Evolutionary conservation across 768 basidiomycete genomes (phyloP).

Genomic region (Chiua virens): DNA sequence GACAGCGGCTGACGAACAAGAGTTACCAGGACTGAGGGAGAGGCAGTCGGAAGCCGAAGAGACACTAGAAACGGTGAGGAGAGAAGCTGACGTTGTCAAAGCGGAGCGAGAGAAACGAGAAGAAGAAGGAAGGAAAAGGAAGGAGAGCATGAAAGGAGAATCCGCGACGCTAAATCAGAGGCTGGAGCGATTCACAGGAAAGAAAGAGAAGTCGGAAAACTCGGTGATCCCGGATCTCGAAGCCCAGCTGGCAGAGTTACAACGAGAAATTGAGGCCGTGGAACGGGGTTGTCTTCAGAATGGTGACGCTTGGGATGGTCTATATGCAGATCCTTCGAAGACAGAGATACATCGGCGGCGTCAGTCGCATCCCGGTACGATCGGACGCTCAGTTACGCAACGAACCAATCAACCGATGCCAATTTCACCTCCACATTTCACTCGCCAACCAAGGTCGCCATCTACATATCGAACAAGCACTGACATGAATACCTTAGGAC

Average conservation of each 20-base stretch:
- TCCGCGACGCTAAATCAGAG: conserved; percentile 53
- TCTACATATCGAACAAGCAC: conserved; percentile 20
- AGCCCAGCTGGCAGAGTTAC: conserved; percentile 58
- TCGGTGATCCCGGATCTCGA: conserved; percentile 65
- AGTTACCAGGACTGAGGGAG: conserved; percentile 41
- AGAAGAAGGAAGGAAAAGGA: conserved; percentile 50
- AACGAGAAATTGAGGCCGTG: conserved; percentile 53
- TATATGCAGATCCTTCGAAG: conserved; percentile 13
- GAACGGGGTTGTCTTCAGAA: conserved; percentile 29
- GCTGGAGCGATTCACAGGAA: conserved; percentile 64
- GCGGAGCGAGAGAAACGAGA: conserved; percentile 49
- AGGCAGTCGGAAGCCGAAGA: conserved; percentile 42
- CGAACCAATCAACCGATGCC: conserved; percentile 13
- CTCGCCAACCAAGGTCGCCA: conserved; percentile 28
- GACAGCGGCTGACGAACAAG: conserved; percentile 38
- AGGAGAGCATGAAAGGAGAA: conserved; percentile 60
- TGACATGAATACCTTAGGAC: conserved; percentile 13
- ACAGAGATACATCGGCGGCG: conserved; percentile 23
- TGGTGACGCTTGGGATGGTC: conserved; percentile 15
- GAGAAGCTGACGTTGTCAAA: conserved; percentile 46
- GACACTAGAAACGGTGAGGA: conserved; percentile 39
- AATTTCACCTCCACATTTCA: conserved; percentile 27
- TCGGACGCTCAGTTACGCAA: conserved; percentile 23
- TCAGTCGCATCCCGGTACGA: conserved; percentile 29
- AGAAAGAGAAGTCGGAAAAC: conserved; percentile 66